Evolutionary conservation across 1,139 yeast genomes (phyloP).

Genomic region (Petasospora rhodanensis): DNA sequence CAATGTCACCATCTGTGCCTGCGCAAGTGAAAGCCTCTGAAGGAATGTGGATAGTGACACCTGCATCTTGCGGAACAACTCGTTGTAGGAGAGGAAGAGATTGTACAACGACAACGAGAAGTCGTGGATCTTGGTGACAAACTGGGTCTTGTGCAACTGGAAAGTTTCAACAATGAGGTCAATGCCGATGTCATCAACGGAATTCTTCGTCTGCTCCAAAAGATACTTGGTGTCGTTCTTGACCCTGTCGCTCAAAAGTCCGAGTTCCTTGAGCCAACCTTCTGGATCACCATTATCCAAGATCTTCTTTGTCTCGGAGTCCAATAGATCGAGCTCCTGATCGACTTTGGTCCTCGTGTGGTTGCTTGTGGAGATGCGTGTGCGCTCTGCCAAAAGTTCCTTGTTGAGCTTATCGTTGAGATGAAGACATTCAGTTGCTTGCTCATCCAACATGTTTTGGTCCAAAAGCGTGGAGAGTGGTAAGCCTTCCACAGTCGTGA

Average conservation of each 20-base stretch:
- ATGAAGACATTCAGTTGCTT: constrained; percentile 27
- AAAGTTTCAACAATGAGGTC: constrained; percentile 26
- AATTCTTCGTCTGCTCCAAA: constrained; percentile 10
- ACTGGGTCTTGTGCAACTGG: constrained; percentile 27
- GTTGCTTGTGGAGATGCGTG: constrained; percentile 26
- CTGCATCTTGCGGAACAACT: constrained; percentile 12
- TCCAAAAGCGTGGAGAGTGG: constrained; percentile 30
- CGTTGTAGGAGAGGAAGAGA: constrained; percentile 23
- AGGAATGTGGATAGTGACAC: constrained; percentile 19
- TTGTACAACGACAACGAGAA: constrained; percentile 29
- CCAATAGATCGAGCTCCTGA: constrained; percentile 14
- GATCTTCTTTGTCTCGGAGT: constrained; percentile 13
- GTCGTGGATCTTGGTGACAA: constrained; percentile 28
- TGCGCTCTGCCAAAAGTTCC: constrained; percentile 25
- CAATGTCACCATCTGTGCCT: constrained; percentile 17
- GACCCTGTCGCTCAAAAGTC: constrained; percentile 16
- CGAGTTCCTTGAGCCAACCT: constrained; percentile 16
- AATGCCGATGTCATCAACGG: constrained; percentile 20
- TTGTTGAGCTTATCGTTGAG: constrained; percentile 26
- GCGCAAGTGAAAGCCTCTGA: constrained; percentile 16
- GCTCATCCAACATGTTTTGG: constrained; percentile 23
- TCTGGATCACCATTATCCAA: constrained; percentile 10
- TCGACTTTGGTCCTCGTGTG: constrained; percentile 15
- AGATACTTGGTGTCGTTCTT: constrained; percentile 22
- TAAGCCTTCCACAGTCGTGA: constrained; percentile 31